Conservation (phyloP, 2,329 filamentous ascomycete genomes). For the Leptographium procerum region DNA sequence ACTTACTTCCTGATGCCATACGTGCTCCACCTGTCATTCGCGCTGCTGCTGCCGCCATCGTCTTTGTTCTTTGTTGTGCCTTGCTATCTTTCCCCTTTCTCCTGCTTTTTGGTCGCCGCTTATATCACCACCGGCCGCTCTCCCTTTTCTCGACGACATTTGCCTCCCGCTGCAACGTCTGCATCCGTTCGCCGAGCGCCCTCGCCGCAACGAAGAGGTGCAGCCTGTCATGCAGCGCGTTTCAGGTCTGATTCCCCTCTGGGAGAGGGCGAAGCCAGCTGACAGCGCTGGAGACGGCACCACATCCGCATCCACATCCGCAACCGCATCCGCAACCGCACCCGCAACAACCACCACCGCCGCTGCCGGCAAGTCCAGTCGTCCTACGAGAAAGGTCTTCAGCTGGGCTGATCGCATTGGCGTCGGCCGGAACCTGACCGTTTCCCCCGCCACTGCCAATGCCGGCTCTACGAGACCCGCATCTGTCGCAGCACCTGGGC, state of each 20-base stretch:
- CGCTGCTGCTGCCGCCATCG: neutral
- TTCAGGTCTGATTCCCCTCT: constrained; percentile 31
- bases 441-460: constrained; percentile 10
- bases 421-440: constrained; percentile 5
- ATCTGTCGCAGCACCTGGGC: constrained; percentile 48
- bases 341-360: neutral
- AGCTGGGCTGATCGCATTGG: constrained; percentile 18
- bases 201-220: neutral
- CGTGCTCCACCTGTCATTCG: neutral
- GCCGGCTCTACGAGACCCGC: constrained; percentile 40
- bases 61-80: neutral
- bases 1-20: neutral
- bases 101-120: neutral
- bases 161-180: neutral
- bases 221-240: constrained; percentile 31
- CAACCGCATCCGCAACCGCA: too few species aligned
- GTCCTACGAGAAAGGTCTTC: constrained; percentile 19
- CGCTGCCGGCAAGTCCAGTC: constrained; percentile 1
- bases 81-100: neutral
- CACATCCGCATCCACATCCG: too few species aligned
- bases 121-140: neutral
- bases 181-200: neutral
- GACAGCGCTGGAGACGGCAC: constrained; percentile 3
- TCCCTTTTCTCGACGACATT: neutral
- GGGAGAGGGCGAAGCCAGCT: constrained; percentile 18